These are phyloP conservation scores for Amylostereum areolatum DNA, from an alignment of 1,284 basidiomycete genomes.

Conservation along the genomic window DNA sequence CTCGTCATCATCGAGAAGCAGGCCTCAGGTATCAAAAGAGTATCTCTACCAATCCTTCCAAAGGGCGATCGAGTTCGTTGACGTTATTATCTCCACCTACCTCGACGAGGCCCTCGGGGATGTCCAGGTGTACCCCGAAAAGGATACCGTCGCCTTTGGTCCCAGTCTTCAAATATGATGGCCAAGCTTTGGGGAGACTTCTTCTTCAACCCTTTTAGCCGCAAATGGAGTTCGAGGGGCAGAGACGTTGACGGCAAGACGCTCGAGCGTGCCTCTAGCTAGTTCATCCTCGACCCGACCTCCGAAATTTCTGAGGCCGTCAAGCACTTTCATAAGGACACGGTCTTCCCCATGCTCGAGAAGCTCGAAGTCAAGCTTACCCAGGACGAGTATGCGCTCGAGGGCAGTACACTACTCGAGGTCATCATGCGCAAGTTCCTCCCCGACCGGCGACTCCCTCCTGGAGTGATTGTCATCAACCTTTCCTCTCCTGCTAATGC, in stretches of 20 bases:
- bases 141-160: conserved; percentile 98
- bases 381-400: conserved; percentile 89
- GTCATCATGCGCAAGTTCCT: no score
- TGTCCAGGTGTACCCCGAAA: conserved; percentile 98
- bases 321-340: conserved; percentile 99
- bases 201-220: conserved; percentile 97
- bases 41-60: conserved; percentile 97
- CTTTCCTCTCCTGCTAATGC: conserved; percentile 94
- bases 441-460: conserved; percentile 93
- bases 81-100: conserved; percentile 99
- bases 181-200: conserved; percentile 97
- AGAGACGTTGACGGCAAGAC: conserved; percentile 79
- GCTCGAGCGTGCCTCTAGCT: conserved; percentile 91
- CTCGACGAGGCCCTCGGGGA: conserved; percentile 93
- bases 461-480: conserved; percentile 99
- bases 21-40: conserved; percentile 92
- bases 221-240: conserved; percentile 91
- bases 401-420: conserved; percentile 97
- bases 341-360: conserved; percentile 81
- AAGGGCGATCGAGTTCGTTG: conserved; percentile 96
- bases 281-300: conserved; percentile 98
- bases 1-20: conserved; percentile 47
- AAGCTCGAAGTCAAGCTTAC: conserved; percentile 95
- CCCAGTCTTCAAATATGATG: conserved; percentile 99
- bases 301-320: conserved; percentile 98